Evolutionary conservation across 1,139 yeast species (phyloP).

Genomic region (Zygosaccharomyces sapae): DNA sequence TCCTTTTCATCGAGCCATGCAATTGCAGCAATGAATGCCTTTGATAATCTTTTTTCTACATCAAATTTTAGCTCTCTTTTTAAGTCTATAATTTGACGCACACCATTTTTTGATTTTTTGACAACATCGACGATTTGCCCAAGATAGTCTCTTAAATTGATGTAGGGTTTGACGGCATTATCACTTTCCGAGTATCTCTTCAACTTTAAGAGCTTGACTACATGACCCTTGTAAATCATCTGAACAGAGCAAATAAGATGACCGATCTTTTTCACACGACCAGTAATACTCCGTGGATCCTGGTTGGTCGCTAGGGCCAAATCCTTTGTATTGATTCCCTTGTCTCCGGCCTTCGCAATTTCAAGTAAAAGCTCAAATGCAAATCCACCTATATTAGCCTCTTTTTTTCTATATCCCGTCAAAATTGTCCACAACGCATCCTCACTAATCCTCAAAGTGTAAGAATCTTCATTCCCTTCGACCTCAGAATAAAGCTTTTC

Average conservation of each 20-base stretch:
- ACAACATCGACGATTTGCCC: conserved; percentile 50
- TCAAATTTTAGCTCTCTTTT: conserved; percentile 58
- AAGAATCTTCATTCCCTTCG: conserved; percentile 14
- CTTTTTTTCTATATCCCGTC: conserved; percentile 42
- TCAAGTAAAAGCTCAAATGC: conserved; percentile 44
- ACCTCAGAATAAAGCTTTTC: conserved; percentile 8
- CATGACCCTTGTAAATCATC: conserved; percentile 45
- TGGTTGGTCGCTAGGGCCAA: conserved; percentile 56
- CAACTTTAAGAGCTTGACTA: conserved; percentile 49
- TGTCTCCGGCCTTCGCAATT: conserved; percentile 51
- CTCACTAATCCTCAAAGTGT: conserved; percentile 37
- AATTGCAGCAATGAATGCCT: conserved; percentile 51
- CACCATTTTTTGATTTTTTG: conserved; percentile 61
- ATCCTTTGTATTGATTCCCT: conserved; percentile 57
- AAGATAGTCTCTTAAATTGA: conserved; percentile 41
- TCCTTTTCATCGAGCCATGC: conserved; percentile 50
- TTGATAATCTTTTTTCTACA: conserved; percentile 42
- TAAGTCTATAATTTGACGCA: conserved; percentile 64
- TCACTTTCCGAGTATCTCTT: conserved; percentile 38
- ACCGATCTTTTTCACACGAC: conserved; percentile 52
- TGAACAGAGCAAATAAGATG: conserved; percentile 45
- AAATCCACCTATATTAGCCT: conserved; percentile 40
- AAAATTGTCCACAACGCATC: conserved; percentile 41
- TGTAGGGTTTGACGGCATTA: conserved; percentile 29
- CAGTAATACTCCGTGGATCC: conserved; percentile 67